Evolutionary conservation across 2,329 filamentous ascomycete genomes (phyloP).

Genomic region (Colletotrichum musae): DNA sequence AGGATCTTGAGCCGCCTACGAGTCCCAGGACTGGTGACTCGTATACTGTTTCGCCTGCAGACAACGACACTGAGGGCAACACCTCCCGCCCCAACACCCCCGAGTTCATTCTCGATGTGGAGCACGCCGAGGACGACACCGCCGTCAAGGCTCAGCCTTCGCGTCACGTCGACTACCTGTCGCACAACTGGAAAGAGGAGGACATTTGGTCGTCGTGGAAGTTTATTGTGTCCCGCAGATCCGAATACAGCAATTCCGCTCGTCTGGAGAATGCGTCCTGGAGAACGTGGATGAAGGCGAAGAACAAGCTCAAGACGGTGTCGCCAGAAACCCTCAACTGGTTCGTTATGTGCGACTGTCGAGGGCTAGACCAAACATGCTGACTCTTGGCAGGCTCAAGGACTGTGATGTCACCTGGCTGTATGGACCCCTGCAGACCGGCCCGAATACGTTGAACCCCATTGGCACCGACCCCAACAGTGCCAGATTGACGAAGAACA

Average conservation of each 20-base stretch:
- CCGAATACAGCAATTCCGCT: slow-evolving; percentile 84
- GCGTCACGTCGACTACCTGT: slow-evolving; percentile 94
- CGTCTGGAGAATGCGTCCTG: slow-evolving; percentile 96
- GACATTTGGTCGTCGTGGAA: slow-evolving; percentile 99
- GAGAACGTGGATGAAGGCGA: slow-evolving; percentile 96
- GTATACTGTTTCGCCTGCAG: slow-evolving; percentile 67
- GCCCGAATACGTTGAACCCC: slow-evolving; percentile 68
- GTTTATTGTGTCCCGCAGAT: slow-evolving; percentile 86
- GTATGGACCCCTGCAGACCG: slow-evolving; percentile 91
- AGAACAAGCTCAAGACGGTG: slow-evolving; percentile 88
- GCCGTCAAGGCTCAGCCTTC: slow-evolving; percentile 82
- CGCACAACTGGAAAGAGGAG: slow-evolving; percentile 93
- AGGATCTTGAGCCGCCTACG: slow-evolving; percentile 65
- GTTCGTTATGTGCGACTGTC: slow-evolving; percentile 65
- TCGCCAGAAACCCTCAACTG: slow-evolving; percentile 95
- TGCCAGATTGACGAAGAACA: slow-evolving; percentile 64
- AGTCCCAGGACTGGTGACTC: slow-evolving; percentile 66
- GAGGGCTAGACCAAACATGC: not conserved
- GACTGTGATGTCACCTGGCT: slow-evolving; percentile 98
- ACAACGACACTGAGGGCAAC: slow-evolving; percentile 64
- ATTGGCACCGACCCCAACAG: slow-evolving; percentile 57
- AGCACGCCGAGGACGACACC: slow-evolving; percentile 84
- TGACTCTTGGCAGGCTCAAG: slow-evolving; percentile 78
- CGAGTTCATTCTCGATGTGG: slow-evolving; percentile 56
- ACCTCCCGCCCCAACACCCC: slow-evolving; percentile 73